Percentiles rank a stretch among this genome's conserved stretches.
Evolutionary conservation across 306 rosid species (phyloP).

Genomic region (Nissolia schottii): DNA sequence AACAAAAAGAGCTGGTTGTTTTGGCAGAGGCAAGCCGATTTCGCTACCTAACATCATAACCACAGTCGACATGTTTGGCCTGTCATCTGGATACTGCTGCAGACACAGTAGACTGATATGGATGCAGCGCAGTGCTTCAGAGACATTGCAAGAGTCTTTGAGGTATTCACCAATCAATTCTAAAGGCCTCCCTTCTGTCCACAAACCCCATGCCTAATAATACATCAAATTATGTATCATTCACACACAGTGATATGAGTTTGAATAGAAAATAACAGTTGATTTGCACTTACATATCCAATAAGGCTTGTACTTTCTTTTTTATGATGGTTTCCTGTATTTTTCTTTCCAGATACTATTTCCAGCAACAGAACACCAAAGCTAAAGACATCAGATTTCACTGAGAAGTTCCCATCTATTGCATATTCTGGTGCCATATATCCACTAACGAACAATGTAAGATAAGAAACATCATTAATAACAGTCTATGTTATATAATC

Average conservation of each 20-base stretch:
- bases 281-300: conserved; percentile 40
- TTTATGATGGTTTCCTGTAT: conserved; percentile 30
- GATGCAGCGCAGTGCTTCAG: conserved; percentile 40
- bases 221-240: background rate
- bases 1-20: conserved; percentile 39
- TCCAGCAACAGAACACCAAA: conserved; percentile 42
- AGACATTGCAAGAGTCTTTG: background rate
- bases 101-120: conserved; percentile 49
- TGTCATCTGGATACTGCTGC: conserved; percentile 41
- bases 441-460: conserved; percentile 18
- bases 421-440: conserved; percentile 64
- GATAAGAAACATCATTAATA: background rate
- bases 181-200: conserved; percentile 41
- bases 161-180: conserved; percentile 33
- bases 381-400: conserved; percentile 31
- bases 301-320: conserved; percentile 37
- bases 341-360: conserved; percentile 44
- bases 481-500: background rate
- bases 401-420: conserved; percentile 39
- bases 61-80: conserved; percentile 29
- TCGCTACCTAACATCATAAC: conserved; percentile 44
- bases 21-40: conserved; percentile 33
- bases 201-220: conserved; percentile 52
- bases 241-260: background rate
- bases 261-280: background rate